Percentiles rank a stretch among this genome's conserved stretches.
Conservation (phyloP, 2,329 filamentous ascomycete genomes). For the Botryotinia calthae region DNA sequence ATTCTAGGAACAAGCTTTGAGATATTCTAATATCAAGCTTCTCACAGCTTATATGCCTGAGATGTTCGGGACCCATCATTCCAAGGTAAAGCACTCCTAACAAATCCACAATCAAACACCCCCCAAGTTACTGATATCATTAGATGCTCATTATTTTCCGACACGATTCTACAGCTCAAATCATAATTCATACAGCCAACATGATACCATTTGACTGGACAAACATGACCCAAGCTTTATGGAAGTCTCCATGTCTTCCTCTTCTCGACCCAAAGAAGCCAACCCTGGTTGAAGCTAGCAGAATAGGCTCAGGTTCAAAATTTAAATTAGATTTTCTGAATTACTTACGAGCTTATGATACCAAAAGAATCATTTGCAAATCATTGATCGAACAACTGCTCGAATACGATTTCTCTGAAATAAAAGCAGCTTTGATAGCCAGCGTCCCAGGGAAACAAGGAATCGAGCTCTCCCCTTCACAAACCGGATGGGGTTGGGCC, state of each 20-base stretch:
- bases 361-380: slow-evolving; percentile 51
- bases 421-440: slow-evolving; percentile 71
- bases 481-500: slow-evolving; percentile 75
- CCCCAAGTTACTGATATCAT: slow-evolving; percentile 8
- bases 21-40: slow-evolving; percentile 65
- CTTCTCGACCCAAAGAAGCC: not conserved
- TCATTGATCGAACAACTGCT: slow-evolving; percentile 56
- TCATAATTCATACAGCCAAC: slow-evolving; percentile 86
- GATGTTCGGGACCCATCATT: slow-evolving; percentile 80
- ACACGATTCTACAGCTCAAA: slow-evolving; percentile 71
- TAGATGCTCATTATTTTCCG: slow-evolving; percentile 86
- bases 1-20: slow-evolving; percentile 56
- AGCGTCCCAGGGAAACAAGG: slow-evolving; percentile 71
- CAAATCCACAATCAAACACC: not conserved
- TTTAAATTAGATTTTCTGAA: slow-evolving; percentile 75
- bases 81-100: slow-evolving; percentile 28
- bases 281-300: slow-evolving; percentile 23
- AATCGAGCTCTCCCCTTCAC: slow-evolving; percentile 42
- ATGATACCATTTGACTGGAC: slow-evolving; percentile 87
- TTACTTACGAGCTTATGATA: slow-evolving; percentile 71
- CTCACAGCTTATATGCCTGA: slow-evolving; percentile 78
- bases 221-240: slow-evolving; percentile 83
- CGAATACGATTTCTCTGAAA: slow-evolving; percentile 64
- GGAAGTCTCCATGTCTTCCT: slow-evolving; percentile 71
- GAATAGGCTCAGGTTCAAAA: slow-evolving; percentile 57